A percentile compares a stretch with the other conserved stretches of the same genome.
These are phyloP conservation scores for Hypoxylon subgilvum DNA, from an alignment of 495 filamentous ascomycete species.

Conservation along the genomic window DNA sequence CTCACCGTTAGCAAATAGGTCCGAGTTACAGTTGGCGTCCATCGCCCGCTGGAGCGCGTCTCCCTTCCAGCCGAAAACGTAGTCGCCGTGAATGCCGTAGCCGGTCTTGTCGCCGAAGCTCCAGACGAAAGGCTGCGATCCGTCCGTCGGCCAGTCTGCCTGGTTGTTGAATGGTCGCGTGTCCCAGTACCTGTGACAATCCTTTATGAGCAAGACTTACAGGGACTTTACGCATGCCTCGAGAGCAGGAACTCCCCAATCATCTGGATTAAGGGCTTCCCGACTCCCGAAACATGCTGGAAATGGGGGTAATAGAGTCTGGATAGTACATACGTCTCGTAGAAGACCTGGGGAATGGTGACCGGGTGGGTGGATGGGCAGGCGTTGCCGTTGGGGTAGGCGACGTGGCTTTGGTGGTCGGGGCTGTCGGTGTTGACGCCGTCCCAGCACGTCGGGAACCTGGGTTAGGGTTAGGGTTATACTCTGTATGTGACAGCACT, in stretches of 20 bases:
- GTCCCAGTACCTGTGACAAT: too few species aligned
- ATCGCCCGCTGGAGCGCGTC: slow-evolving; percentile 49
- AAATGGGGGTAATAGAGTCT: too few species aligned
- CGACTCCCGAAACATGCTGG: too few species aligned
- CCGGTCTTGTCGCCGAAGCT: slow-evolving; percentile 50
- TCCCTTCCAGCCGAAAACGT: slow-evolving; percentile 55
- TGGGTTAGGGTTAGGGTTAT: too few species aligned
- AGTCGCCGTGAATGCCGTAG: slow-evolving; percentile 52
- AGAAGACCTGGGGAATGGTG: slow-evolving; percentile 67
- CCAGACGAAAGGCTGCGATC: slow-evolving; percentile 52
- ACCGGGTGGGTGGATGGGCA: slow-evolving; percentile 65
- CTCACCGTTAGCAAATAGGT: slow-evolving; percentile 40
- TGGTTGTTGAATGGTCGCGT: slow-evolving; percentile 49
- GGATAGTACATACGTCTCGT: too few species aligned
- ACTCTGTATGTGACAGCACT: too few species aligned
- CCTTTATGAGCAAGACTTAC: too few species aligned
- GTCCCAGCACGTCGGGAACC: slow-evolving; percentile 51
- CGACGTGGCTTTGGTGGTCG: slow-evolving; percentile 53
- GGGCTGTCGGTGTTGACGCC: slow-evolving; percentile 49
- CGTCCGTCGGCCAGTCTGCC: slow-evolving; percentile 47
- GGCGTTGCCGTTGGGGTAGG: slow-evolving; percentile 52
- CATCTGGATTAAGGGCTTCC: too few species aligned
- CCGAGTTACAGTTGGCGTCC: slow-evolving; percentile 49
- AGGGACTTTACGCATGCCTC: too few species aligned
- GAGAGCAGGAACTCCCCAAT: too few species aligned